Evolutionary conservation across 805 yeast species (phyloP), one percentile per base, ranked within the genome.

Genomic region (Myxozyma sirexii): DNA sequence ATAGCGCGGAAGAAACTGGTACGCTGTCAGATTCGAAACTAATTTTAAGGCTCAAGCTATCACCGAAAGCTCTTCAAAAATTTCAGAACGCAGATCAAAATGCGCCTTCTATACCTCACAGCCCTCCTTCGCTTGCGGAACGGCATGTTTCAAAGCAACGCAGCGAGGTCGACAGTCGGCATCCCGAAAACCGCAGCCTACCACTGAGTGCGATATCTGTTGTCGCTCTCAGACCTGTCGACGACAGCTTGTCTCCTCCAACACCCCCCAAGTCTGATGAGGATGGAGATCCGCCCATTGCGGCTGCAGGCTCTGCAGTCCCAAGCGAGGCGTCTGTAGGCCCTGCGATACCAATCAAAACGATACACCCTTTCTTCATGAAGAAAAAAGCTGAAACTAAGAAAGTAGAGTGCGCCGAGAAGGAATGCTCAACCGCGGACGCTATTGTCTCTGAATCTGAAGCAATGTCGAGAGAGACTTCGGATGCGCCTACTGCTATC

Each of bases 291-390:
- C 23, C 53, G 2, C 5, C 29, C 5, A 13, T 42, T 23, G 35
- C 24, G 5, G 13, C 24, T 19, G 17, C 37, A 10, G n/a, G 2
- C 15, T 8, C 24, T 19, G 17, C 37, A 10, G n/a, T 4, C 15
- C 8, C 38, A 19, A 19, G 2, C 33, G 10, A 29, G 6, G 6
- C 33, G 10, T 29, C 33, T 29, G 21, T 1, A 2, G n/a, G 8
- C 2, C 21, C 42, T 38, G 10, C 12, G 15, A 44, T 17, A 13
- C 39, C 42, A 13, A 26, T 12, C 12, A 48, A 49, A 23, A 12
- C 52, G 2, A 50, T 59, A 6, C 59, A 59, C 44, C 59, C 63
- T 8, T 59, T 59, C 33, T 59, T 59, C 41, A 38, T 55, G 44
- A 33, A 33, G 21, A 41, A 37, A 27, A 58, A 19, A 23, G 15